phyloP scores from a whole-genome alignment of 352 stramenopile species.

The Phytophthora colocasiae region DNA sequence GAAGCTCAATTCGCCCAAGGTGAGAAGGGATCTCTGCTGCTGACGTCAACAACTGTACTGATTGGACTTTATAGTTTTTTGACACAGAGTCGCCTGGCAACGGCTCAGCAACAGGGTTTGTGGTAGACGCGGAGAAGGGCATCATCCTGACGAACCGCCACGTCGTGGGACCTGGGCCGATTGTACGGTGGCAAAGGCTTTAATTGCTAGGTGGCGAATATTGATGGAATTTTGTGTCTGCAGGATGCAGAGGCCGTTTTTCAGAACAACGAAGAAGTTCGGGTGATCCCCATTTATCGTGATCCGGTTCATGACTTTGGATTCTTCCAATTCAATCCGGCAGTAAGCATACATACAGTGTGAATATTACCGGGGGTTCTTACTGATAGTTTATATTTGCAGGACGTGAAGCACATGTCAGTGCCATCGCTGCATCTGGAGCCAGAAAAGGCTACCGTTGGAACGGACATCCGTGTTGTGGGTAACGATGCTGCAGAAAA shows the following conservation, averaged over 20 bases:
- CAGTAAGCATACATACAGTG: conserved; percentile 37
- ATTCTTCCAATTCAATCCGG: conserved; percentile 91
- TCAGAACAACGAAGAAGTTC: conserved; percentile 95
- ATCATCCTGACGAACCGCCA: conserved; percentile 95
- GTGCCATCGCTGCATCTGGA: conserved; percentile 81
- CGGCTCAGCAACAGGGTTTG: conserved; percentile 91
- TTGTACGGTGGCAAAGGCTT: conserved; percentile 52
- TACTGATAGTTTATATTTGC: conserved; percentile 4
- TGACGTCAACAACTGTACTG: conserved; percentile 11
- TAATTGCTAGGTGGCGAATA: neutral
- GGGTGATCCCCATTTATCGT: conserved; percentile 91
- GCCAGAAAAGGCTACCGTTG: conserved; percentile 89
- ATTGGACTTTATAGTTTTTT: conserved; percentile 77
- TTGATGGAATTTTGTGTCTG: conserved; percentile 8
- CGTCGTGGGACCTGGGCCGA: conserved; percentile 86
- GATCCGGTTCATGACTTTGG: conserved; percentile 95
- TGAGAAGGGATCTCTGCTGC: conserved; percentile 14
- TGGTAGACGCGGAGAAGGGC: conserved; percentile 91
- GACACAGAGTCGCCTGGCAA: conserved; percentile 90
- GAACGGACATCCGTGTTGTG: conserved; percentile 93
- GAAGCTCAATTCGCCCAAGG: conserved; percentile 91
- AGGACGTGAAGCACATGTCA: conserved; percentile 89
- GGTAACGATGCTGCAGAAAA: conserved; percentile 95
- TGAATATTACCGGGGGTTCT: neutral
- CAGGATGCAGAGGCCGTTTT: conserved; percentile 92